Base-by-base conservation (phyloP, 2,329 filamentous ascomycete species). In the Alternaria solani region DNA sequence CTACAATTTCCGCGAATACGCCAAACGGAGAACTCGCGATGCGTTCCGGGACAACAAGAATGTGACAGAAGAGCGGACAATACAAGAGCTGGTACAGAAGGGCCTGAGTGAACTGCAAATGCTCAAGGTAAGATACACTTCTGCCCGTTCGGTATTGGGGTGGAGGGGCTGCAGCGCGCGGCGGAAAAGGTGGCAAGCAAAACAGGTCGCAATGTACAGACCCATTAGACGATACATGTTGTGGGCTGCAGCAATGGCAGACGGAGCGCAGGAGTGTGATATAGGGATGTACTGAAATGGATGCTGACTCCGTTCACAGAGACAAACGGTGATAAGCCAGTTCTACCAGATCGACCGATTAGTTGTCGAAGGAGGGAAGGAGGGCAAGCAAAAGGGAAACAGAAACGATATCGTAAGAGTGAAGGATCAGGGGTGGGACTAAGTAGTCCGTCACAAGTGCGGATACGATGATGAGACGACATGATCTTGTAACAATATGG, bases 1-100 rank as follows among this genome's bases (percentile, higher is more conserved):
- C 70, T 99, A 98, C 85, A 99, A 98, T 82, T 99, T 97, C 86
- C 89, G 95, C 81, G 94, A 97, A 79, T 99, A 99, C 81, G 94
- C 95, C 55, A 91, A 89, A 81, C 90, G 95, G 76, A 88, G 94
- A 79, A 97, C 95, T 77, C 87, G 87, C 78, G 95, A 98, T 83
- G 90, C 92, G 5, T 99, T 98, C 80, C 87, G 91, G 72, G 93
- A 96, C 78, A 86, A 96, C 79, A 86, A 88, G 79, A 77, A 80
- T 57, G 90, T 93, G 72, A 82, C 87, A 46, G 95, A 97, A 75
- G 85, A 88, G 67, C 85, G 92, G 64, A 85, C 86, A 81, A 85
- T 96, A 78, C 93, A 98, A 80, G 93, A 96, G 80, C 82, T 97
- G 72, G 86, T 98, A 70, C 93, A 97, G 80, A 91, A 92, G 74